Conservation (phyloP, 2,329 filamentous ascomycete species). For the Hysterium pulicare region DNA sequence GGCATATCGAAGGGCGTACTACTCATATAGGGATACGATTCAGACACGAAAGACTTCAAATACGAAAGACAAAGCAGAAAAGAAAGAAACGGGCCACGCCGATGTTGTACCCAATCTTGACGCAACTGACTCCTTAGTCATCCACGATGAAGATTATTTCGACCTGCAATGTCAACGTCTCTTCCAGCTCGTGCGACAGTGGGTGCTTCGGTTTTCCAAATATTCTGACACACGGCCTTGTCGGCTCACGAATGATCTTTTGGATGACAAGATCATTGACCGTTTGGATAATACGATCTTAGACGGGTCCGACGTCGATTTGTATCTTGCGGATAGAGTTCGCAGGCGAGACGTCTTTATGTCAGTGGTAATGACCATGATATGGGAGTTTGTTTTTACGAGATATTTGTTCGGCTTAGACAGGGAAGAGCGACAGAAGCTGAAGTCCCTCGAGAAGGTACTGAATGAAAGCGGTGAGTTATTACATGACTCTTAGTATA, state of each 20-base stretch:
- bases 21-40: no score
- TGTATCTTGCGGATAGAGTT: slow-evolving; percentile 70
- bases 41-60: no score
- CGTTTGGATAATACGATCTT: neutral
- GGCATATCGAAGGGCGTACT: no score
- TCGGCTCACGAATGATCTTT: neutral
- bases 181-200: neutral
- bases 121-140: no score
- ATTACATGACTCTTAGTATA: neutral
- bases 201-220: neutral
- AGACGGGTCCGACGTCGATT: neutral
- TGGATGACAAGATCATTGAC: neutral
- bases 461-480: slow-evolving; percentile 71
- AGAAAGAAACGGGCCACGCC: no score
- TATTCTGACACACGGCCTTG: neutral
- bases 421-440: slow-evolving; percentile 87
- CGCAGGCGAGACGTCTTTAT: slow-evolving; percentile 87
- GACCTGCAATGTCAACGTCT: neutral
- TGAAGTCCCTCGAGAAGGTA: slow-evolving; percentile 89
- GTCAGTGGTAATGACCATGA: slow-evolving; percentile 94
- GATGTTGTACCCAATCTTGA: no score
- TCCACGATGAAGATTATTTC: neutral
- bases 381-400: slow-evolving; percentile 95
- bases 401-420: slow-evolving; percentile 96
- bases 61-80: no score